Base-by-base conservation (phyloP, 805 yeast species). In the Hanseniaspora thailandica region DNA sequence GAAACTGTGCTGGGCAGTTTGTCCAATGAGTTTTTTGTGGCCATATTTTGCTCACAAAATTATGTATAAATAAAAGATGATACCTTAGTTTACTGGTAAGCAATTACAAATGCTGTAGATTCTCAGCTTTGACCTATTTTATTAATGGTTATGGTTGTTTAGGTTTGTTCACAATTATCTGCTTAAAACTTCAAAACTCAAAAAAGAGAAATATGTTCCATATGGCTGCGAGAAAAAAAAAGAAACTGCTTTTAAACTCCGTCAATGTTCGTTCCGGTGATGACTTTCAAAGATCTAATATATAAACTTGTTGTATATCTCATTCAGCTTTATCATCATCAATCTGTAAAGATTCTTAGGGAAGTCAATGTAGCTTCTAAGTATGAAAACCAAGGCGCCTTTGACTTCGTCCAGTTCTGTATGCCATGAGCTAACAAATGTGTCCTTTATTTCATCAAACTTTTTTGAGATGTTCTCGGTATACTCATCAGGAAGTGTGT, bases 291-390 rank as follows among this genome's bases (percentile, higher is more conserved):
- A 8, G n/a, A 9, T 17, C 38, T 38, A 51, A 17, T 51, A 44
- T 44, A 86, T 73, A 62, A 86, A 84, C 35, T 64, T 64, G 61
- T 83, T 81, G 96, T 96, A 90, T 64, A 76, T 73, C 38, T 72
- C 69, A 55, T 74, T 75, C 35, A 76, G 45, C 56, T 79, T 71
- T 52, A 73, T 69, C 47, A 87, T 58, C 9, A 68, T 58, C 53
- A 78, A 58, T 35, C 76, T 73, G 68, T 75, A 78, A 1, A 84
- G 39, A 52, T 80, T 76, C 53, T 71, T 70, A 10, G 97, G 97
- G 57, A 90, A 75, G 38, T 80, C 74, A 47, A 73, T 59, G 66
- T 90, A 89, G 45, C 95, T 80, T 25, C 67, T 62, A 52, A 76
- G 65, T 20, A 90, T 77, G 66, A 86, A 88, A 55, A 66, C 68